phyloP scores from a whole-genome alignment of 805 yeast species.

The Debaryomyces castellii region DNA sequence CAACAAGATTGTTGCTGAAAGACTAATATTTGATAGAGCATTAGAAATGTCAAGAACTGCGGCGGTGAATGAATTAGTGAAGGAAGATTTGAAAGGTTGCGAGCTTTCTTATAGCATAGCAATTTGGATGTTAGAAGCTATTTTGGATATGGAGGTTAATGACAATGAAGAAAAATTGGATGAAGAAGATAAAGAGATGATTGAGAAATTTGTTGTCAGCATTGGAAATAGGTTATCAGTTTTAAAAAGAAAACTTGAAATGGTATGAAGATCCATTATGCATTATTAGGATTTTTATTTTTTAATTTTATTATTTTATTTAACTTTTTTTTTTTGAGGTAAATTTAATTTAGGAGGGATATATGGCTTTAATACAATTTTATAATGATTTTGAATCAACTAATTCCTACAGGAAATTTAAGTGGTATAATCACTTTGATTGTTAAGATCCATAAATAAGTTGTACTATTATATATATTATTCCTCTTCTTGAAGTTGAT shows the following conservation, averaged over 20 bases:
- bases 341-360: slow-evolving; percentile 1
- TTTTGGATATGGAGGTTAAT: slow-evolving; percentile 51
- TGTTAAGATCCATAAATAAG: not conserved
- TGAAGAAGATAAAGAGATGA: slow-evolving; percentile 69
- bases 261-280: slow-evolving; percentile 5
- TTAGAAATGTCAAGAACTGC: slow-evolving; percentile 90
- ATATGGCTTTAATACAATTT: not conserved
- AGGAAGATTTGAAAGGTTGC: slow-evolving; percentile 72
- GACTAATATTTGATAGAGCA: slow-evolving; percentile 87
- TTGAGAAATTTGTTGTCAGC: slow-evolving; percentile 77
- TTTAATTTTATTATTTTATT: not conserved
- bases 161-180: slow-evolving; percentile 51
- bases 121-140: slow-evolving; percentile 92
- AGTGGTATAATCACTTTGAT: too few relatives aligned
- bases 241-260: slow-evolving; percentile 55
- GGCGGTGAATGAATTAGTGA: slow-evolving; percentile 81
- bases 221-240: slow-evolving; percentile 79
- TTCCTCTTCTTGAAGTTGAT: slow-evolving; percentile 8
- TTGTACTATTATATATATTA: not conserved
- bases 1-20: slow-evolving; percentile 63
- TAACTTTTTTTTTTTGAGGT: not conserved
- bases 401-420: too few relatives aligned
- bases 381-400: not conserved
- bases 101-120: slow-evolving; percentile 89
- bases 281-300: slow-evolving; percentile 2